Evolutionary conservation across 2,329 filamentous ascomycete genomes (phyloP).

Genomic region (Zarea fungicola): DNA sequence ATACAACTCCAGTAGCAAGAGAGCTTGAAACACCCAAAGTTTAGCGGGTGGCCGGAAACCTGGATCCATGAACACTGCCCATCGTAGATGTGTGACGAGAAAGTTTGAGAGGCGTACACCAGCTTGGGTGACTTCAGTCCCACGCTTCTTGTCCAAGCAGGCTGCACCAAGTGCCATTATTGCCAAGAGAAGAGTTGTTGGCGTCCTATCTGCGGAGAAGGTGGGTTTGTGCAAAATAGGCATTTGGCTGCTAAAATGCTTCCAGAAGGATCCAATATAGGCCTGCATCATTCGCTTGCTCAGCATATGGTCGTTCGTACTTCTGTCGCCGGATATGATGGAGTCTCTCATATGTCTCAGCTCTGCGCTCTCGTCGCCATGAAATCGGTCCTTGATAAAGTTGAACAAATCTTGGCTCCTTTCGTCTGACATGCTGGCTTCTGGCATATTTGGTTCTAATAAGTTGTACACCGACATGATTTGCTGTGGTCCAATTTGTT

Average conservation of each 20-base stretch:
- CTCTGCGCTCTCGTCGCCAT: conserved; percentile 70
- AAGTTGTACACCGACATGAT: conserved; percentile 88
- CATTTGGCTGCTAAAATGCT: conserved; percentile 88
- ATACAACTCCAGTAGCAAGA: conserved; percentile 84
- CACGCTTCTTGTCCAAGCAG: conserved; percentile 78
- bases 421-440: conserved; percentile 77
- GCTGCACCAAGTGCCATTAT: conserved; percentile 92
- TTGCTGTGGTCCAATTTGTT: conserved; percentile 60
- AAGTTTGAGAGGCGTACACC: conserved; percentile 86
- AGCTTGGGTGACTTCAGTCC: conserved; percentile 64
- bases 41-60: conserved; percentile 90
- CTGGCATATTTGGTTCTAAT: conserved; percentile 72
- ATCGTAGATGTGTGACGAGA: conserved; percentile 85
- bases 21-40: conserved; percentile 90
- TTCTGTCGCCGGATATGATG: conserved; percentile 73
- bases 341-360: conserved; percentile 70
- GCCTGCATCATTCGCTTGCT: conserved; percentile 94
- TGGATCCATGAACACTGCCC: conserved; percentile 89
- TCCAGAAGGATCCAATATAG: conserved; percentile 91
- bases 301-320: conserved; percentile 59
- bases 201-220: conserved; percentile 81
- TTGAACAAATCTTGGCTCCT: conserved; percentile 81
- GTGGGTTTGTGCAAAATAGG: conserved; percentile 94
- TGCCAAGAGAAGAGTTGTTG: conserved; percentile 75
- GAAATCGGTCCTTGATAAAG: conserved; percentile 74